phyloP scores from a whole-genome alignment of 352 stramenopile species.

The Phytophthora tentaculata region DNA sequence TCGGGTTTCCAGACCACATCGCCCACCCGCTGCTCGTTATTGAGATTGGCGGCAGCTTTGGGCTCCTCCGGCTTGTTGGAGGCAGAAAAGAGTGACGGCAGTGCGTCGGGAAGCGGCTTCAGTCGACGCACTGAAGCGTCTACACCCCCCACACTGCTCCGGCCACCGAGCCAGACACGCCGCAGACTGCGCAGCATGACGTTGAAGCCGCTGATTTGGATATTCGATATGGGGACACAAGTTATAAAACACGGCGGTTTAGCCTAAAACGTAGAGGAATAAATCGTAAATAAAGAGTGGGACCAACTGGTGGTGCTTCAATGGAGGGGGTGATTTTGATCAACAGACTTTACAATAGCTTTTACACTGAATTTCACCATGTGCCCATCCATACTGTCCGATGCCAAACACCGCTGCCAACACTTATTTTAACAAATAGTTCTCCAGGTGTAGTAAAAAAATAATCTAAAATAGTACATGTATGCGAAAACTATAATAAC shows the following conservation, averaged over 20 bases:
- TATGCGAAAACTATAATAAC: too few species aligned
- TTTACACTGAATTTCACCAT: neutral
- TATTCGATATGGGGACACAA: neutral
- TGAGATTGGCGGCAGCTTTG: constrained; percentile 11
- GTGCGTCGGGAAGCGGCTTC: neutral
- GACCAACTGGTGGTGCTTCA: neutral
- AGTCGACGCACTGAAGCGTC: constrained; percentile 7
- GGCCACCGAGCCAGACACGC: constrained; percentile 34
- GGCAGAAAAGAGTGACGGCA: neutral
- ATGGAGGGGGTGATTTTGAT: neutral
- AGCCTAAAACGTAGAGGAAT: constrained; percentile 11
- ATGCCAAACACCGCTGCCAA: too few species aligned
- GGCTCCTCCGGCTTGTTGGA: constrained; percentile 21
- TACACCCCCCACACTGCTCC: constrained; percentile 2
- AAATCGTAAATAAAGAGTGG: too few species aligned
- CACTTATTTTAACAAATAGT: too few species aligned
- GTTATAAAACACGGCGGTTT: constrained; percentile 6
- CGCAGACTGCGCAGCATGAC: constrained; percentile 26
- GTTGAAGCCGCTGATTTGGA: constrained; percentile 16
- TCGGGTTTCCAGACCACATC: constrained; percentile 66
- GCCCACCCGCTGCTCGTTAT: constrained; percentile 44
- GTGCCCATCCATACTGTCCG: too few species aligned
- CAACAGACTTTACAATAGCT: neutral
- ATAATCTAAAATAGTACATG: too few species aligned
- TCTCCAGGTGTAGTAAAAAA: too few species aligned